Percentiles rank a stretch among this genome's conserved stretches.
Evolutionary conservation across 345 rosid species (phyloP).

Genomic region (Eucalyptus leucophloia): DNA sequence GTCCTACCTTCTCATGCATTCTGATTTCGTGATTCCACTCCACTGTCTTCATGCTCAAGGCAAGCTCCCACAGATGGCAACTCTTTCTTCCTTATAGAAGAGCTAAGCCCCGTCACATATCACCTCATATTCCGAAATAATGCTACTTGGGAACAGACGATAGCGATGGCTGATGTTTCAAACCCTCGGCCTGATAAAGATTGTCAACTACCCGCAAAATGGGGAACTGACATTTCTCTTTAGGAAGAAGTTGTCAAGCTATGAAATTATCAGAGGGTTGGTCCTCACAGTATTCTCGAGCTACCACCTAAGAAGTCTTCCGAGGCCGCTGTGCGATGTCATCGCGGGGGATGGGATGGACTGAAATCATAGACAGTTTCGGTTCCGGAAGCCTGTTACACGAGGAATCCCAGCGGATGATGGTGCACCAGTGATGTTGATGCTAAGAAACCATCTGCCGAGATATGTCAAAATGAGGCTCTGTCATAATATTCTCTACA

Average conservation of each 20-base stretch:
- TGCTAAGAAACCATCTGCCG: neutral
- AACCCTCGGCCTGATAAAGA: neutral
- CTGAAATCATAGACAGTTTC: no score
- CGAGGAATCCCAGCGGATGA: no score
- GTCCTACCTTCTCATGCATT: neutral
- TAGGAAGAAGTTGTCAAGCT: neutral
- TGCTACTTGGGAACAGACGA: neutral
- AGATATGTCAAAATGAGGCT: neutral
- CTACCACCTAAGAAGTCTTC: neutral
- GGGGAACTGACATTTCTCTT: neutral
- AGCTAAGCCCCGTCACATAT: neutral
- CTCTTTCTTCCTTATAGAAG: neutral
- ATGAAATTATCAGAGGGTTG: neutral
- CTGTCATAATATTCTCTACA: neutral
- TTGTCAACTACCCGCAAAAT: neutral
- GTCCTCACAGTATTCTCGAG: neutral
- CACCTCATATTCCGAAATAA: neutral
- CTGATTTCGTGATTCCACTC: neutral
- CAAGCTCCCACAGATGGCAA: neutral
- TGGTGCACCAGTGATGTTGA: neutral
- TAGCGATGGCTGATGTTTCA: neutral
- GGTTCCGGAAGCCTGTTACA: no score
- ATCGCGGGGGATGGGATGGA: no score
- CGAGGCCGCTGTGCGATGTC: neutral
- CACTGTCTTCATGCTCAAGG: neutral